A percentile compares a stretch with the other conserved stretches of the same genome.
Evolutionary conservation across 176 grass and related monocot species (phyloP).

Genomic region (Oryza glumipatula): DNA sequence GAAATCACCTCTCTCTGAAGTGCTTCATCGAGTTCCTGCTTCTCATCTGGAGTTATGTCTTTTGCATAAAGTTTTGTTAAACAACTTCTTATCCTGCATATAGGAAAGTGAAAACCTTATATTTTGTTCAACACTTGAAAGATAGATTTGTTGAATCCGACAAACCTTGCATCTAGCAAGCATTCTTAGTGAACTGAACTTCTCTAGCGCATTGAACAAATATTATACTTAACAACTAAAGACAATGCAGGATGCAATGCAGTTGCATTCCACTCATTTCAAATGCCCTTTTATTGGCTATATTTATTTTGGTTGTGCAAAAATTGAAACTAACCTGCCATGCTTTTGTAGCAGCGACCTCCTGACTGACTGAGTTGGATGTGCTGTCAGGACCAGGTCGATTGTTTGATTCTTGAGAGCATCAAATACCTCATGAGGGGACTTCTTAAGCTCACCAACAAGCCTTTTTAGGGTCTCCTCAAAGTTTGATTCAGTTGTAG

Average conservation of each 20-base stretch:
- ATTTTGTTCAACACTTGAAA: not conserved
- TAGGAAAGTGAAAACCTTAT: constrained; percentile 17
- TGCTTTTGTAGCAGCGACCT: constrained; percentile 93
- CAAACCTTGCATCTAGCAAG: not conserved
- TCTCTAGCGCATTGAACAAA: not conserved
- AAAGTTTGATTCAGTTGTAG: constrained; percentile 85
- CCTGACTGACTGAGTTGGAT: constrained; percentile 93
- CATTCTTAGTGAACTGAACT: constrained; percentile 5
- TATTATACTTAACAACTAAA: not conserved
- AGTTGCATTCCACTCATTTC: not conserved
- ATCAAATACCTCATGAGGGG: constrained; percentile 78
- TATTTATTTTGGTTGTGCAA: constrained; percentile 32
- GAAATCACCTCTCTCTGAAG: constrained; percentile 87
- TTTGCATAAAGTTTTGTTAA: constrained; percentile 74
- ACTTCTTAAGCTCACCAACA: constrained; percentile 70
- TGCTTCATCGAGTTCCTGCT: constrained; percentile 89
- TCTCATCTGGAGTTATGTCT: constrained; percentile 96
- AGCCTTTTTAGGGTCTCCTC: constrained; percentile 90
- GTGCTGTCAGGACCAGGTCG: constrained; percentile 90
- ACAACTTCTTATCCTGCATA: constrained; percentile 80
- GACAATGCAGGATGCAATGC: not conserved
- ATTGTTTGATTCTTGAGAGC: constrained; percentile 88
- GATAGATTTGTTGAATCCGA: not conserved
- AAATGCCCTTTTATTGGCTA: not conserved
- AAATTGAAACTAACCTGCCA: constrained; percentile 64